Evolutionary conservation across 768 basidiomycete species (phyloP).

Genomic region (Rhodotorula kratochvilovae): DNA sequence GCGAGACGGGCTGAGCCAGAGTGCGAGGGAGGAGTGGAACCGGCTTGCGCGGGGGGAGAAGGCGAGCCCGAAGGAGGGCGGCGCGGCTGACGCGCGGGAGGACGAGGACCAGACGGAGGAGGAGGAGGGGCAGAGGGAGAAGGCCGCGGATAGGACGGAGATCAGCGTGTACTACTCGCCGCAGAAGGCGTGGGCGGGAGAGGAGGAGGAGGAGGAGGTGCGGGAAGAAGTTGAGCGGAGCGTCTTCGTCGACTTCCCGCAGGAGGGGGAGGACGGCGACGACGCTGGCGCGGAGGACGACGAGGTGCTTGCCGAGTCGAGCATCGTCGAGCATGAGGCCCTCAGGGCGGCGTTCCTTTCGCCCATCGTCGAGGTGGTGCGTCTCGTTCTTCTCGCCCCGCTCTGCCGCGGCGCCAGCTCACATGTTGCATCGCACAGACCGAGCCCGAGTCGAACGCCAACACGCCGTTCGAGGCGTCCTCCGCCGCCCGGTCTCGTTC

Average conservation of each 20-base stretch:
- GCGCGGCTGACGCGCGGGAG: background rate
- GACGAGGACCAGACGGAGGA: background rate
- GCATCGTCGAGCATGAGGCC: slow-evolving; percentile 6
- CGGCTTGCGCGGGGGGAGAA: slow-evolving; percentile 29
- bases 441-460: slow-evolving; percentile 32
- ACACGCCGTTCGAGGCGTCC: slow-evolving; percentile 9
- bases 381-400: background rate
- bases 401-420: background rate
- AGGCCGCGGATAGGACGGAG: background rate
- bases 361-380: slow-evolving; percentile 30
- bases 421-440: slow-evolving; percentile 10
- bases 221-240: background rate
- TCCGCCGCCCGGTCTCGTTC: background rate
- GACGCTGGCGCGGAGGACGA: slow-evolving; percentile 1
- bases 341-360: slow-evolving; percentile 9
- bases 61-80: slow-evolving; percentile 17
- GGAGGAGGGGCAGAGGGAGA: background rate
- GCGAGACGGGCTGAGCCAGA: background rate
- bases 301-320: background rate
- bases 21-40: slow-evolving; percentile 26
- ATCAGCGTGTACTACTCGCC: slow-evolving; percentile 19
- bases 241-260: background rate
- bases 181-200: background rate
- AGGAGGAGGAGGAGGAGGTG: background rate
- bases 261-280: no score